A percentile compares a stretch with the other conserved stretches of the same genome.
Conservation (phyloP, 2,329 filamentous ascomycete genomes). For the Clathrospora elynae region DNA sequence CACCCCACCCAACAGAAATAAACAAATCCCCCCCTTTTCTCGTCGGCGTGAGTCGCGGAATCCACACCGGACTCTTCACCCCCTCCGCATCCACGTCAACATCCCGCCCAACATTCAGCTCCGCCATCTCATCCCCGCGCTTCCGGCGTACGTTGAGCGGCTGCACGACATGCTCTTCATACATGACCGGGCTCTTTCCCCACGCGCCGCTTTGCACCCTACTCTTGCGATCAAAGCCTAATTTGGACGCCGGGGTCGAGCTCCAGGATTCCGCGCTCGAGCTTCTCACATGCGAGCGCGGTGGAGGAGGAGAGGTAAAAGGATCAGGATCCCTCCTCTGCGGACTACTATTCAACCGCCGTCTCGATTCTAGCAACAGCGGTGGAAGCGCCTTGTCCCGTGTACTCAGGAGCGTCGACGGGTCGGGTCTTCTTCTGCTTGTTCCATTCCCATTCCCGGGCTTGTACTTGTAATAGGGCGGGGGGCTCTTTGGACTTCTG, state of each 20-base stretch:
- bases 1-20: conserved; percentile 46
- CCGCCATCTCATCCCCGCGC: conserved; percentile 24
- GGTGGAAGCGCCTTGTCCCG: conserved; percentile 28
- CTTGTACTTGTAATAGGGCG: conserved; percentile 18
- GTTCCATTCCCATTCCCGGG: too few species aligned
- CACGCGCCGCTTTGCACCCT: conserved; percentile 34
- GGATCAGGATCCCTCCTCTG: conserved; percentile 30
- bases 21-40: conserved; percentile 69
- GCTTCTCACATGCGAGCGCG: conserved; percentile 30
- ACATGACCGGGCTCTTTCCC: conserved; percentile 36
- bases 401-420: conserved; percentile 20
- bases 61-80: conserved; percentile 60
- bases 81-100: conserved; percentile 25
- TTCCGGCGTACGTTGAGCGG: conserved; percentile 35
- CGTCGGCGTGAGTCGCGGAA: conserved; percentile 69
- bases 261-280: conserved; percentile 34
- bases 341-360: conserved; percentile 19
- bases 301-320: conserved; percentile 28
- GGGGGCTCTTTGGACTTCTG: conserved; percentile 37
- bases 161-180: conserved; percentile 28
- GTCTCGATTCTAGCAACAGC: conserved; percentile 44
- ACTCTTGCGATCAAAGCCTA: conserved; percentile 23
- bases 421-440: conserved; percentile 10
- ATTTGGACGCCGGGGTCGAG: conserved; percentile 22
- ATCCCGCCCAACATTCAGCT: conserved; percentile 25